A percentile compares a stretch with the other conserved stretches of the same genome.
These are phyloP conservation scores for Cladochytrium tenue DNA, from an alignment of 371 early-diverging fungal genomes.

Conservation along the genomic window DNA sequence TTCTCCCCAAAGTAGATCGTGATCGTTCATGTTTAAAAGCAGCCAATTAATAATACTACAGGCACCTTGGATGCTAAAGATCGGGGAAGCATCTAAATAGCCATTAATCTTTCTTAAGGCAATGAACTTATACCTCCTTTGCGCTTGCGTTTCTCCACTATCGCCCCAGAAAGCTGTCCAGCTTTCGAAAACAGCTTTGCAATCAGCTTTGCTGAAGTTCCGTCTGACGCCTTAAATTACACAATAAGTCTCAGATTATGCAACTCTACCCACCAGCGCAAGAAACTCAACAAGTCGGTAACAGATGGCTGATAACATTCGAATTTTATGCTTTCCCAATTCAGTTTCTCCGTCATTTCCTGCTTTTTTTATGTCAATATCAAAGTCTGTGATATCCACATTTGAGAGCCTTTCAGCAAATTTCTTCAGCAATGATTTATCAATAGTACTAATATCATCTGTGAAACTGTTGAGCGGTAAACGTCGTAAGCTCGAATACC, in stretches of 20 bases:
- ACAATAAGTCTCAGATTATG: not conserved
- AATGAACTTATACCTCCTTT: not conserved
- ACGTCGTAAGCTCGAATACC: not conserved
- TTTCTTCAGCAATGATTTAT: not conserved
- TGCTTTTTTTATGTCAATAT: not conserved
- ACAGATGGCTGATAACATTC: not conserved
- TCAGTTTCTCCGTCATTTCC: not conserved
- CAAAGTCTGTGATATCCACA: not conserved
- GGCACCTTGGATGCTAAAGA: not conserved
- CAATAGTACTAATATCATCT: not conserved
- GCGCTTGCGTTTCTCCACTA: not conserved
- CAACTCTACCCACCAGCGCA: not conserved
- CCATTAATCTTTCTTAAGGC: too few species aligned
- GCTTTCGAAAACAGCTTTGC: not conserved
- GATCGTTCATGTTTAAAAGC: not conserved
- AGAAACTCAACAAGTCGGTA: not conserved
- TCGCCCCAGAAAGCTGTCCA: not conserved
- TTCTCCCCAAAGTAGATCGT: not conserved
- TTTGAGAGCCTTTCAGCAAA: not conserved
- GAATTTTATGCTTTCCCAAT: not conserved
- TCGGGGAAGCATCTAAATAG: too few species aligned
- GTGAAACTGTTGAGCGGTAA: not conserved
- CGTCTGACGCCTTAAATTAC: not conserved
- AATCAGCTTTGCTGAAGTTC: not conserved
- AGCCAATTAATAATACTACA: not conserved